phyloP scores from a whole-genome alignment of 2,329 filamentous ascomycete genomes.

The Aspergillus flavus region DNA sequence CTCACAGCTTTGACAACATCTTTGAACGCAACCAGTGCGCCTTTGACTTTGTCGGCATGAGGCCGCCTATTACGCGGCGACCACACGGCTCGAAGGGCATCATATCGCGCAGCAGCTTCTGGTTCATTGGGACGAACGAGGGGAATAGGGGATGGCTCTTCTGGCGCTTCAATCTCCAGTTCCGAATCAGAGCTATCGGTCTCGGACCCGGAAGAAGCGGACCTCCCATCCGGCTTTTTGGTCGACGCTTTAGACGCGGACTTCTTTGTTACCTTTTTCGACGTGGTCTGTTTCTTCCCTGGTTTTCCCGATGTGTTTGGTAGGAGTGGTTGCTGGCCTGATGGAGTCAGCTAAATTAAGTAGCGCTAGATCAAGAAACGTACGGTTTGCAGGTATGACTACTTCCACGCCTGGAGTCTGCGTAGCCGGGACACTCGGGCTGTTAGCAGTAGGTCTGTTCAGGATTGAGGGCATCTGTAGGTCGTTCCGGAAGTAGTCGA shows the following conservation, averaged over 20 bases:
- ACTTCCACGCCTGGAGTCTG: constrained; percentile 8
- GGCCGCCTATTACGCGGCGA: constrained; percentile 55
- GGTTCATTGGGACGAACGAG: constrained; percentile 54
- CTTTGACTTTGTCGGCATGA: constrained; percentile 55
- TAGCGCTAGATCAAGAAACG: neutral
- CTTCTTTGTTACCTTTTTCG: constrained; percentile 30
- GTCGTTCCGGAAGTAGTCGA: constrained; percentile 32
- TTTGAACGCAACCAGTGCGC: constrained; percentile 59
- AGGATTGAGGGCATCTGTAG: constrained; percentile 28
- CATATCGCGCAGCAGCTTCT: constrained; percentile 58
- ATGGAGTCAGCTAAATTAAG: constrained; percentile 1
- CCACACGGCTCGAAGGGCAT: constrained; percentile 65
- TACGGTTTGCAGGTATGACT: constrained; percentile 17
- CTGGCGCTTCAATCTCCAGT: constrained; percentile 54
- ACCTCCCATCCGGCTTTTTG: constrained; percentile 30
- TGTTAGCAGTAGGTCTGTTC: constrained; percentile 9
- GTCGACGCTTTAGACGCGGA: constrained; percentile 20
- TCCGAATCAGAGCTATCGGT: constrained; percentile 55
- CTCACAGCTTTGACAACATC: constrained; percentile 62
- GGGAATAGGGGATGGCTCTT: constrained; percentile 59
- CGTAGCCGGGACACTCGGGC: neutral
- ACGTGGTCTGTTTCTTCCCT: constrained; percentile 23
- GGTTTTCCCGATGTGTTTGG: constrained; percentile 18
- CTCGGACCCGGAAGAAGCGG: constrained; percentile 50
- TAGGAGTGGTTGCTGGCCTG: constrained; percentile 18